phyloP scores from a whole-genome alignment of 2,329 filamentous ascomycete species.

The Cryphonectria japonica region DNA sequence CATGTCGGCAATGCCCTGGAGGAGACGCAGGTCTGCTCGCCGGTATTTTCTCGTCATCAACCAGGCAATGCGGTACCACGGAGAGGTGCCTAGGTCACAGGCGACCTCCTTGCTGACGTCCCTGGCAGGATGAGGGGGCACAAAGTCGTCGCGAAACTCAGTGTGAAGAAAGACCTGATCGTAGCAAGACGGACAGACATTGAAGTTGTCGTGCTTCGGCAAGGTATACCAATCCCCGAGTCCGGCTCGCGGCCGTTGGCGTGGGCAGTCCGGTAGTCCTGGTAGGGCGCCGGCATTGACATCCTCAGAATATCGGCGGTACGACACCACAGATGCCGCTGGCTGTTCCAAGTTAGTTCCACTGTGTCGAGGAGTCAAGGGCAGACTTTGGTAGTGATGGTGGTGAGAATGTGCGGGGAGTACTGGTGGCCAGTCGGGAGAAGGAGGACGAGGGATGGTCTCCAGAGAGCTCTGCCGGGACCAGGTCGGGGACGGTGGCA shows the following conservation, averaged over 20 bases:
- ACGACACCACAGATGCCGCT: conserved; percentile 43
- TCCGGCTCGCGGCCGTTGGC: conserved; percentile 63
- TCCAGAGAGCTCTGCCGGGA: conserved; percentile 34
- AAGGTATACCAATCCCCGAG: conserved; percentile 83
- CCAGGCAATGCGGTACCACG: conserved; percentile 87
- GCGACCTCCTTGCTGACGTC: conserved; percentile 55
- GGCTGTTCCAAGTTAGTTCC: conserved; percentile 43
- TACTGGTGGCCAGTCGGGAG: conserved; percentile 49
- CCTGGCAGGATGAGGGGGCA: conserved; percentile 60
- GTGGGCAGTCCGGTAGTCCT: conserved; percentile 69
- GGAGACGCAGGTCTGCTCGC: conserved; percentile 66
- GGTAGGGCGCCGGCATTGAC: conserved; percentile 47
- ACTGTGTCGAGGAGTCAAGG: conserved; percentile 34
- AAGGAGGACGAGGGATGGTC: conserved; percentile 30
- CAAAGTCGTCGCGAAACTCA: conserved; percentile 69
- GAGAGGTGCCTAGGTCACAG: conserved; percentile 77
- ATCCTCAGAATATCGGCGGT: conserved; percentile 60
- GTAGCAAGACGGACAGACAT: conserved; percentile 84
- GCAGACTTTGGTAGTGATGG: not conserved
- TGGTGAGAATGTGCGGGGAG: conserved; percentile 45
- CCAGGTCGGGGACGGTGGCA: conserved; percentile 31
- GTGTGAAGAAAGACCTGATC: conserved; percentile 69
- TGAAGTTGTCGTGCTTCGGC: conserved; percentile 69
- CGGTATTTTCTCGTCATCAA: conserved; percentile 75
- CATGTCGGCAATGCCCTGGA: conserved; percentile 71